Evolutionary conservation across 163 green algal genomes (phyloP), one percentile per base, ranked within the genome.

Genomic region (Scenedesmus sp.): DNA sequence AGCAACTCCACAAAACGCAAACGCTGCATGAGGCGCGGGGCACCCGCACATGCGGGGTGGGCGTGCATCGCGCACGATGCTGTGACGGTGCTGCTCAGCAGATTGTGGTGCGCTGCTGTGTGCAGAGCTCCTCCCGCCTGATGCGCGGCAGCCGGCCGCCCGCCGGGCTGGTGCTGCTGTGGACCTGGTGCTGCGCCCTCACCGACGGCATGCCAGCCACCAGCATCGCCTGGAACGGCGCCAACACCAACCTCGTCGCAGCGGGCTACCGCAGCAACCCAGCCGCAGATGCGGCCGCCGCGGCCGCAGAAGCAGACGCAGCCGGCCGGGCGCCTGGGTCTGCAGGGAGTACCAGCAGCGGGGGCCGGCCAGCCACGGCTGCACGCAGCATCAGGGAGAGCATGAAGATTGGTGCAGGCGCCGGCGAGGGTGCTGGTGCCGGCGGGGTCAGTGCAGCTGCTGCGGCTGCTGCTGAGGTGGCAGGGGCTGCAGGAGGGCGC

Each of bases 161-260:
- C 26, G 80, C 88, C 4, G 91, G 93, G 81, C 94, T 97, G 85
- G 85, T 95, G 56, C 90, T 93, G 49, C 94, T 98, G 86, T 98
- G 96, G 96, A 88, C 95, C 33, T 98, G 96, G 96, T 90, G 68
- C n/a, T 96, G 95, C 86, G 83, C 93, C 51, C 40, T 93, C 26
- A 96, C 91, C 3, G 88, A 90, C 30, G 95, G 93, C 42, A 91
- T 93, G 33, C 95, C 95, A 44, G 95, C 96, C 46, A 93, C 83
- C 18, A 97, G 96, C 93, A 95, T 98, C 88, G 94, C 93, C 37
- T 99, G 96, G 95, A 98, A 97, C 86, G 93, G 93, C 51, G 93
- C 91, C 15, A 89, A 89, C 18, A 90, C 92, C 6, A 94, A 97
- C 86, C 83, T 99, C 46, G 85, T 98, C 49, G 97, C 96, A 22